Conservation (phyloP, 306 rosid species). For the Glycine latifolia region DNA sequence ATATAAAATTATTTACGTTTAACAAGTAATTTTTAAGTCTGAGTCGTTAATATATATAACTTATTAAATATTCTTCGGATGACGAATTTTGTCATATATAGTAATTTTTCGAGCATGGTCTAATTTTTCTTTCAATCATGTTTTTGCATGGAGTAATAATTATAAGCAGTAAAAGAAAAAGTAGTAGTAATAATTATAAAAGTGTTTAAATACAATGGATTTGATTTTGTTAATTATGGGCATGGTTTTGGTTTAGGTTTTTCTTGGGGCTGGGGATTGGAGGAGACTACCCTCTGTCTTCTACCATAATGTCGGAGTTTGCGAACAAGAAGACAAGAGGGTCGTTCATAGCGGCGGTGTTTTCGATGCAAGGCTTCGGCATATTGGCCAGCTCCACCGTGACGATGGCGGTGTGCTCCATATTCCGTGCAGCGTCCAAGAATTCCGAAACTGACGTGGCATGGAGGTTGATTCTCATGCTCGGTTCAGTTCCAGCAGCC, state of each 20-base stretch:
- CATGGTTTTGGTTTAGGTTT: slow-evolving; percentile 49
- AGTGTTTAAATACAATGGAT: too few species aligned
- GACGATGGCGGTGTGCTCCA: slow-evolving; percentile 60
- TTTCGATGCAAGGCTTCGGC: slow-evolving; percentile 89
- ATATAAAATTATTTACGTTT: too few species aligned
- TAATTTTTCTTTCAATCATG: too few species aligned
- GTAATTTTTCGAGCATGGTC: too few species aligned
- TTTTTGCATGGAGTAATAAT: too few species aligned
- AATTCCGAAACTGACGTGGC: slow-evolving; percentile 60
- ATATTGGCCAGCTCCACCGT: slow-evolving; percentile 70
- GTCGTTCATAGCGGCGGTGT: slow-evolving; percentile 82
- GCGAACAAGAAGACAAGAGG: slow-evolving; percentile 85
- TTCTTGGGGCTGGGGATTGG: slow-evolving; percentile 77
- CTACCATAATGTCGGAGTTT: slow-evolving; percentile 90
- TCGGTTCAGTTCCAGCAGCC: slow-evolving; percentile 79
- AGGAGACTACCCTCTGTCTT: slow-evolving; percentile 83
- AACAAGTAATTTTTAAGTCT: too few species aligned
- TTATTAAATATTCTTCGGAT: too few species aligned
- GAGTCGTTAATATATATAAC: too few species aligned
- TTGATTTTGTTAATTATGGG: too few species aligned
- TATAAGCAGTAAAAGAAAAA: too few species aligned
- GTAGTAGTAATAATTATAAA: too few species aligned
- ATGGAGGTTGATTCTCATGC: slow-evolving; percentile 80
- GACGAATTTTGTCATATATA: too few species aligned
- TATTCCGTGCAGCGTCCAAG: slow-evolving; percentile 46